Conservation (phyloP, 2,329 filamentous ascomycete genomes). For the Fusarium musae region DNA sequence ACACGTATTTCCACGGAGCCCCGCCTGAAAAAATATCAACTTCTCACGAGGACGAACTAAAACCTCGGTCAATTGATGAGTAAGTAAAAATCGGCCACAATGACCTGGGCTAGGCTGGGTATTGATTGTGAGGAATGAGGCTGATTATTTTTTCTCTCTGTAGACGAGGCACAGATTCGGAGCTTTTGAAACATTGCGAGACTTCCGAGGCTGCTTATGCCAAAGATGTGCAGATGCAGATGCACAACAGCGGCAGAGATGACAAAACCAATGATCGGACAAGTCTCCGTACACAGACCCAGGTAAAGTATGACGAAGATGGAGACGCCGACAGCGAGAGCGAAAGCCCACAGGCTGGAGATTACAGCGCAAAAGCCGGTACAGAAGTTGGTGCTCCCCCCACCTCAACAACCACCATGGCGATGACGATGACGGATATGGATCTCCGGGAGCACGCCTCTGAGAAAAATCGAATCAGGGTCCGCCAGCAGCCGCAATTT, state of each 20-base stretch:
- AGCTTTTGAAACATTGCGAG: slow-evolving; percentile 12
- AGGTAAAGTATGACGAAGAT: slow-evolving; percentile 15
- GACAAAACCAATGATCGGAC: slow-evolving; percentile 19
- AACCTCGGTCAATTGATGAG: slow-evolving; percentile 21
- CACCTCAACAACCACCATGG: slow-evolving; percentile 22
- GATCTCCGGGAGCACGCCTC: slow-evolving; percentile 32
- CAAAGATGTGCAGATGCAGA: slow-evolving; percentile 3
- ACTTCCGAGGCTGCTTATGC: slow-evolving; percentile 8
- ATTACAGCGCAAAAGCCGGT: slow-evolving; percentile 29
- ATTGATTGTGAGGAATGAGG: not conserved
- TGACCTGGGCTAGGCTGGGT: not conserved
- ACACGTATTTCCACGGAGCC: slow-evolving; percentile 55
- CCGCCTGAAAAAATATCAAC: slow-evolving; percentile 27
- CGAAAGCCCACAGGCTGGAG: slow-evolving; percentile 11
- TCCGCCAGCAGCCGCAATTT: slow-evolving; percentile 41
- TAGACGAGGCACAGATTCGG: not conserved
- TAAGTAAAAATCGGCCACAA: slow-evolving; percentile 5
- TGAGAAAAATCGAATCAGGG: slow-evolving; percentile 31
- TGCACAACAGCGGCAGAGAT: slow-evolving; percentile 5
- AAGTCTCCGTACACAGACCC: slow-evolving; percentile 16
- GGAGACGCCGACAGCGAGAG: not conserved
- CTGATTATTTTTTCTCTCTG: not conserved
- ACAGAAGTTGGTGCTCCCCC: slow-evolving; percentile 13
- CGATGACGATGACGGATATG: slow-evolving; percentile 38
- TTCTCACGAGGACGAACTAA: slow-evolving; percentile 31